A percentile compares a stretch with the other conserved stretches of the same genome.
These are phyloP conservation scores for Mycena rosella DNA, from an alignment of 768 basidiomycete genomes.

Conservation along the genomic window DNA sequence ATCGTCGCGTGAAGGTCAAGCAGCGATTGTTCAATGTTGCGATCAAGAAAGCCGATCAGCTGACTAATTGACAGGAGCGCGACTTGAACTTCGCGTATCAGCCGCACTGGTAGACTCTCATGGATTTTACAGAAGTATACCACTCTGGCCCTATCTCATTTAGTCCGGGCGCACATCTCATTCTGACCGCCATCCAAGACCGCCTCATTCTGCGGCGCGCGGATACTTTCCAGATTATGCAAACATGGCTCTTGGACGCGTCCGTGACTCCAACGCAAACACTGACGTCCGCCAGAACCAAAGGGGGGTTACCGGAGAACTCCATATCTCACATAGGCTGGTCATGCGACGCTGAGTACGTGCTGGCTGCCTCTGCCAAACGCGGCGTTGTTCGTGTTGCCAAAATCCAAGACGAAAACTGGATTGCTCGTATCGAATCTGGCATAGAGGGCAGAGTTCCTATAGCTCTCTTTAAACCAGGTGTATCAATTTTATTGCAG, in stretches of 20 bases:
- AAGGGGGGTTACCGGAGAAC: conserved; percentile 45
- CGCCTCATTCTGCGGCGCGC: conserved; percentile 87
- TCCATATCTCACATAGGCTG: conserved; percentile 73
- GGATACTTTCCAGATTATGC: conserved; percentile 85
- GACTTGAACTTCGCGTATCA: no score
- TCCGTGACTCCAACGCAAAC: conserved; percentile 65
- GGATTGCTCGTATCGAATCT: conserved; percentile 82
- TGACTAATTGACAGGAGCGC: no score
- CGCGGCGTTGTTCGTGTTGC: conserved; percentile 79
- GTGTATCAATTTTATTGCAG: conserved; percentile 18
- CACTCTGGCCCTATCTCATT: conserved; percentile 72
- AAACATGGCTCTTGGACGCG: conserved; percentile 80
- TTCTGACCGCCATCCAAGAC: conserved; percentile 84
- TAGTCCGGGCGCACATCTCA: conserved; percentile 89
- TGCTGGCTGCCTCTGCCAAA: conserved; percentile 85
- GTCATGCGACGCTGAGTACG: conserved; percentile 91
- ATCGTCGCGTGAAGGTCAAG: no score
- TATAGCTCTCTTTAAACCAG: neutral
- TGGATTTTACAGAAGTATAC: conserved; percentile 93
- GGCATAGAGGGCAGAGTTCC: conserved; percentile 72
- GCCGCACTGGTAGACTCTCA: no score
- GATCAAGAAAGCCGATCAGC: no score
- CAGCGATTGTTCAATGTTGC: no score
- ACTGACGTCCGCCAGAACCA: conserved; percentile 51
- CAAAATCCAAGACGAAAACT: conserved; percentile 83